These are phyloP conservation scores for Microsporum ferrugineum DNA, from an alignment of 2,329 filamentous ascomycete species.

Conservation along the genomic window DNA sequence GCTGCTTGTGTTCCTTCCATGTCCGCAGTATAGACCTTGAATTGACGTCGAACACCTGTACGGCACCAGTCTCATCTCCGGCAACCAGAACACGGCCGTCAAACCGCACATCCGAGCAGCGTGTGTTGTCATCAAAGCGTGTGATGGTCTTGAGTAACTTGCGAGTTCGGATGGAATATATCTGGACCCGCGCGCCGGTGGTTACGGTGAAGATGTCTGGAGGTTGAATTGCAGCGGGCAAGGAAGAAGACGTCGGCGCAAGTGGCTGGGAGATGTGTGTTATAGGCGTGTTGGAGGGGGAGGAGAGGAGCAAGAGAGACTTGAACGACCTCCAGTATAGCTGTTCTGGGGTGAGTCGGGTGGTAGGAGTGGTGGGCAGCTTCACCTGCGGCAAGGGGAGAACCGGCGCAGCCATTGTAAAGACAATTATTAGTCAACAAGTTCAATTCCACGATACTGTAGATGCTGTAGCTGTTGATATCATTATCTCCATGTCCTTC, in stretches of 20 bases:
- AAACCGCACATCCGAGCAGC: constrained; percentile 74
- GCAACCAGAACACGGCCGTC: constrained; percentile 85
- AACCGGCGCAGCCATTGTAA: constrained; percentile 71
- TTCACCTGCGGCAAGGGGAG: constrained; percentile 68
- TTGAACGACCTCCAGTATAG: constrained; percentile 94
- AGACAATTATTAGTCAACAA: not conserved
- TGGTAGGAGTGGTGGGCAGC: constrained; percentile 69
- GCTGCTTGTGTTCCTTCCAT: constrained; percentile 88
- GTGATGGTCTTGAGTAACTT: constrained; percentile 91
- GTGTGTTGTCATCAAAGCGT: constrained; percentile 81
- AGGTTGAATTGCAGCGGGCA: constrained; percentile 38
- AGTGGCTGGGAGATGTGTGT: constrained; percentile 73
- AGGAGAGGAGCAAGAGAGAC: constrained; percentile 79
- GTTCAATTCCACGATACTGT: not conserved
- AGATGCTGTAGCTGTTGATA: not conserved
- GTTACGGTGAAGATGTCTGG: constrained; percentile 70
- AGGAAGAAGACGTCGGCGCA: constrained; percentile 34
- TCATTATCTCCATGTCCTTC: not conserved
- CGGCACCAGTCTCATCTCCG: constrained; percentile 79
- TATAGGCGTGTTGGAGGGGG: constrained; percentile 77
- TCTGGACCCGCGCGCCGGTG: constrained; percentile 83
- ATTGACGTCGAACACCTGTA: constrained; percentile 89
- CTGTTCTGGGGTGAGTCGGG: constrained; percentile 73
- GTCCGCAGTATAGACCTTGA: constrained; percentile 88
- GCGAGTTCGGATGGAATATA: constrained; percentile 83